A percentile compares a stretch with the other conserved stretches of the same genome.
phyloP scores from a whole-genome alignment of 176 grass and related monocot species.

The Guadua angustifolia region DNA sequence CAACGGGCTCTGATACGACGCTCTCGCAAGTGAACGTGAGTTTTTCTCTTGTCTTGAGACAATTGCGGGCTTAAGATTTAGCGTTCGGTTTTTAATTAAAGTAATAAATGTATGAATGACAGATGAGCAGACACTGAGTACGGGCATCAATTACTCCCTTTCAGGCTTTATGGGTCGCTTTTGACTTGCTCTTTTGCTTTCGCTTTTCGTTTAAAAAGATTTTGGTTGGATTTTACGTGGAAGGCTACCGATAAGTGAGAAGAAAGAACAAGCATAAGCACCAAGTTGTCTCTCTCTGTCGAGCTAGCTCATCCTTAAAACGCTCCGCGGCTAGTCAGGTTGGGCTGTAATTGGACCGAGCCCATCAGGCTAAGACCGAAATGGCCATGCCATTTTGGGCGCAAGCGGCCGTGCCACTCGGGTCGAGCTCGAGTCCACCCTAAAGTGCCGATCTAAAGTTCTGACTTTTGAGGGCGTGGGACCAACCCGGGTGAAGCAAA shows the following conservation, averaged over 20 bases:
- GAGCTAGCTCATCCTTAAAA: too few species aligned
- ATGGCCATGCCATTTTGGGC: not conserved
- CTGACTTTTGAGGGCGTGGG: too few species aligned
- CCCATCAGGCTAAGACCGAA: not conserved
- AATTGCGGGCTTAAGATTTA: not conserved
- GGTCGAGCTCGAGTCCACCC: too few species aligned
- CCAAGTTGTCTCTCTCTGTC: too few species aligned
- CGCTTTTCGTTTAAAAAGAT: not conserved
- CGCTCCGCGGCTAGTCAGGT: too few species aligned
- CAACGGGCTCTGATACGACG: too few species aligned
- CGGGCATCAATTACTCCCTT: not conserved
- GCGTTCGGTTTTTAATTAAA: not conserved
- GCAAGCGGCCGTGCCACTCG: not conserved
- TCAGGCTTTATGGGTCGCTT: constrained; percentile 14
- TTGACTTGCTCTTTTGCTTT: constrained; percentile 15
- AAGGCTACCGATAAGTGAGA: not conserved
- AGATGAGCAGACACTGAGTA: not conserved
- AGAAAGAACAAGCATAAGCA: too few species aligned
- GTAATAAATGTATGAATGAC: not conserved
- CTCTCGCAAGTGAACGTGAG: not conserved
- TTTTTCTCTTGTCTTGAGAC: not conserved
- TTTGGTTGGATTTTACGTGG: not conserved
- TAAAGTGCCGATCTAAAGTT: too few species aligned
- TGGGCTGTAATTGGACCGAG: not conserved
- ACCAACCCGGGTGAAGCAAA: not conserved